phyloP scores from a whole-genome alignment of 2,329 filamentous ascomycete species.

The Penicillium hordei region DNA sequence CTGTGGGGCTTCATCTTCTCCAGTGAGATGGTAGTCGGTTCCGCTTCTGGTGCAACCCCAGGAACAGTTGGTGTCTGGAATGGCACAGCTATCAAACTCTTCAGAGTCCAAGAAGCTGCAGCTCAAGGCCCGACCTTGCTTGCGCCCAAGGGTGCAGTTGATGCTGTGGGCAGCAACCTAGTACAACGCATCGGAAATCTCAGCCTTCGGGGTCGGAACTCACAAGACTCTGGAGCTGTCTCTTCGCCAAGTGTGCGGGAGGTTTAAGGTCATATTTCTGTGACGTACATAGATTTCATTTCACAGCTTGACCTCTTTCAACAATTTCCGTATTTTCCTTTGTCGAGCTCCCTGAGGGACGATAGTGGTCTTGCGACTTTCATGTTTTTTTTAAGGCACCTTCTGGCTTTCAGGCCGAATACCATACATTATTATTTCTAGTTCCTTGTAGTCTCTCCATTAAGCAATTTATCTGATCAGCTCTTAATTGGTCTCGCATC shows the following conservation, averaged over 20 bases:
- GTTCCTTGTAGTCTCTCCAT: not conserved
- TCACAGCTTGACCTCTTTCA: constrained; percentile 10
- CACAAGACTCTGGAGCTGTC: constrained; percentile 31
- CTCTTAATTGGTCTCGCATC: not conserved
- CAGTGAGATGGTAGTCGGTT: constrained; percentile 71
- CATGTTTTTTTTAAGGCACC: constrained; percentile 1
- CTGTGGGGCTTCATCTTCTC: constrained; percentile 93
- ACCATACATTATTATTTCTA: not conserved
- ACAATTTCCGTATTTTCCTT: not conserved
- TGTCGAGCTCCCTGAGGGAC: not conserved
- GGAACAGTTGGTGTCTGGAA: constrained; percentile 94
- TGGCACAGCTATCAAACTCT: constrained; percentile 81
- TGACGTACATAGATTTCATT: constrained; percentile 19
- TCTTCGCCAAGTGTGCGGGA: constrained; percentile 38
- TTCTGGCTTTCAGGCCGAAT: constrained; percentile 3
- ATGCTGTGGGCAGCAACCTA: constrained; percentile 87
- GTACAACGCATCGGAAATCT: constrained; percentile 82
- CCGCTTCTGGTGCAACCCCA: constrained; percentile 56
- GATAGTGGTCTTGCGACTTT: not conserved
- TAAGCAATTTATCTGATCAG: not conserved
- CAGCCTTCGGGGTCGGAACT: constrained; percentile 55
- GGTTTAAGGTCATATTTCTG: constrained; percentile 26
- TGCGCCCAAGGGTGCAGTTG: constrained; percentile 84
- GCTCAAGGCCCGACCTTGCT: constrained; percentile 76
- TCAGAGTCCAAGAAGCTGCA: constrained; percentile 82